phyloP scores from a whole-genome alignment of 2,329 filamentous ascomycete genomes.

The Trichophaea hybrida region DNA sequence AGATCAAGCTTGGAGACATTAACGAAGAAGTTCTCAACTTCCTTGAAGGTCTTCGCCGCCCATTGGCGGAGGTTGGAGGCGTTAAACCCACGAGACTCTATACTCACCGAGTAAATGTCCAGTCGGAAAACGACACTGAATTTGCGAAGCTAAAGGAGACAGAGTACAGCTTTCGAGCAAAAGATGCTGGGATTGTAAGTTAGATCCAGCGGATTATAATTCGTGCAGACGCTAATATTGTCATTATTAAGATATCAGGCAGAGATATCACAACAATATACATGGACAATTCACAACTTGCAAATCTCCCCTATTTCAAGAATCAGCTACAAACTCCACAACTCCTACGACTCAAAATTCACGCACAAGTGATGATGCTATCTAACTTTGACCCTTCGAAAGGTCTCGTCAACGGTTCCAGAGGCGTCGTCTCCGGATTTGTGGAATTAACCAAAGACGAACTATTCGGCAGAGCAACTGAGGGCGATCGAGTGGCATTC shows the following conservation, averaged over 20 bases:
- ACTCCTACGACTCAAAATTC: constrained; percentile 4
- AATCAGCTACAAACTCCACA: not conserved
- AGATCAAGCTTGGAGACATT: constrained; percentile 34
- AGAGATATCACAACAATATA: not conserved
- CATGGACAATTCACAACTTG: not conserved
- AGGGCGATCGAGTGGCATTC: constrained; percentile 10
- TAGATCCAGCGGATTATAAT: not conserved
- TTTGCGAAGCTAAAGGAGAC: constrained; percentile 30
- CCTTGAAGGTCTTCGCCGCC: constrained; percentile 16
- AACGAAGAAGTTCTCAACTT: constrained; percentile 19
- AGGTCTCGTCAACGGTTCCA: constrained; percentile 19
- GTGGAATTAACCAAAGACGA: not conserved
- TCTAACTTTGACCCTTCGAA: constrained; percentile 4
- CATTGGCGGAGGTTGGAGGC: constrained; percentile 15
- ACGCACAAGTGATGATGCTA: constrained; percentile 20
- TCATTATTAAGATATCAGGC: not conserved
- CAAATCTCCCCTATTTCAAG: not conserved
- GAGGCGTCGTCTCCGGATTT: constrained; percentile 6
- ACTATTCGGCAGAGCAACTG: constrained; percentile 25
- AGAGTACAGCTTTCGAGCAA: constrained; percentile 26
- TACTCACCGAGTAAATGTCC: constrained; percentile 30
- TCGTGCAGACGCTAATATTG: not conserved
- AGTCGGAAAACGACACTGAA: constrained; percentile 29
- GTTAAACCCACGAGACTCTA: constrained; percentile 26
- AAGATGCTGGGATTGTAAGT: constrained; percentile 17